phyloP scores from a whole-genome alignment of 129 eudicot genomes.

The Helianthus annuus region HanXRQr2.0-SUNRISE NC_035437.2:142564622-142565121 shows the following conservation, averaged over 20 bases:
- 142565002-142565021: too few species aligned
- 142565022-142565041: too few species aligned
- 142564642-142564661: constrained; percentile 74
- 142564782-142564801: constrained; percentile 1
- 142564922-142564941: constrained; percentile 20
- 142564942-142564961: constrained; percentile 1
- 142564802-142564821: background rate
- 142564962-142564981: background rate
- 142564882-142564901: background rate
- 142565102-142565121: too few species aligned
- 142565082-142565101: too few species aligned
- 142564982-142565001: too few species aligned
- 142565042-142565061: too few species aligned
- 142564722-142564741: constrained; percentile 58
- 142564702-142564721: constrained; percentile 77
- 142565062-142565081: too few species aligned
- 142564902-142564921: background rate
- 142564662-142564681: constrained; percentile 69
- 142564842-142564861: background rate
- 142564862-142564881: constrained; percentile 16
- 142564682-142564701: constrained; percentile 78
- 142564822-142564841: background rate
- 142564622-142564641: constrained; percentile 73
- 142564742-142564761: constrained; percentile 94
- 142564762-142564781: constrained; percentile 35